phyloP scores from a whole-genome alignment of 2,329 filamentous ascomycete species.

The Penicillium vulpinum region DNA sequence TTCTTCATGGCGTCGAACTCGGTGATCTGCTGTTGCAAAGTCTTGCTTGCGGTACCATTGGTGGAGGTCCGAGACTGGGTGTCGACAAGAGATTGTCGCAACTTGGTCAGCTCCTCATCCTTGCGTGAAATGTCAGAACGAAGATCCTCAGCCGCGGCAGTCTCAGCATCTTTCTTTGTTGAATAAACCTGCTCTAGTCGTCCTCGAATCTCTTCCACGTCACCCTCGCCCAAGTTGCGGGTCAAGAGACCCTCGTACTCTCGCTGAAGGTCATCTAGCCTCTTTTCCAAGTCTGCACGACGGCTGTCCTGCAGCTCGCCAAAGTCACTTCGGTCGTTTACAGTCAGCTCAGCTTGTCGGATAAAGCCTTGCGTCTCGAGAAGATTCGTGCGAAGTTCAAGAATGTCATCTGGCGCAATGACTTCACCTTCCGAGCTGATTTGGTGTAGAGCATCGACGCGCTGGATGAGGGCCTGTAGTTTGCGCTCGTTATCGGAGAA shows the following conservation, averaged over 20 bases:
- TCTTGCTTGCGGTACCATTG: constrained; percentile 68
- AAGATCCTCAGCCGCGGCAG: constrained; percentile 72
- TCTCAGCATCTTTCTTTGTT: constrained; percentile 71
- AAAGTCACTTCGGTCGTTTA: constrained; percentile 68
- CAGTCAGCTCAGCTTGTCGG: constrained; percentile 83
- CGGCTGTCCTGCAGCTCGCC: constrained; percentile 64
- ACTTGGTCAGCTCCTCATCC: constrained; percentile 75
- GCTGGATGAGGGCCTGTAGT: constrained; percentile 79
- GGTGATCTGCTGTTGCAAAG: constrained; percentile 93
- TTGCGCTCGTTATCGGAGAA: constrained; percentile 91
- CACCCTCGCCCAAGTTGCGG: constrained; percentile 72
- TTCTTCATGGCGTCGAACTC: constrained; percentile 99
- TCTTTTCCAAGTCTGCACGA: constrained; percentile 73
- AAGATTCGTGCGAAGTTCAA: constrained; percentile 73
- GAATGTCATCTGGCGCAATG: constrained; percentile 77
- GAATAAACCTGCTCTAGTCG: constrained; percentile 75
- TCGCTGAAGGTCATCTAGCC: constrained; percentile 70
- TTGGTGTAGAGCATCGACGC: constrained; percentile 75
- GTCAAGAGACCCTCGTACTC: constrained; percentile 83
- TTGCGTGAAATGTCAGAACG: constrained; percentile 74
- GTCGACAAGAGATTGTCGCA: constrained; percentile 78
- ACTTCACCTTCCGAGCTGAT: constrained; percentile 74
- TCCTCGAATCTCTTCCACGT: constrained; percentile 81
- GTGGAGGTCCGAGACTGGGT: constrained; percentile 56
- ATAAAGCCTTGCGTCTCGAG: constrained; percentile 90